Base-by-base conservation (phyloP, 176 grass and related monocot genomes). In the Musa acuminata region DNA sequence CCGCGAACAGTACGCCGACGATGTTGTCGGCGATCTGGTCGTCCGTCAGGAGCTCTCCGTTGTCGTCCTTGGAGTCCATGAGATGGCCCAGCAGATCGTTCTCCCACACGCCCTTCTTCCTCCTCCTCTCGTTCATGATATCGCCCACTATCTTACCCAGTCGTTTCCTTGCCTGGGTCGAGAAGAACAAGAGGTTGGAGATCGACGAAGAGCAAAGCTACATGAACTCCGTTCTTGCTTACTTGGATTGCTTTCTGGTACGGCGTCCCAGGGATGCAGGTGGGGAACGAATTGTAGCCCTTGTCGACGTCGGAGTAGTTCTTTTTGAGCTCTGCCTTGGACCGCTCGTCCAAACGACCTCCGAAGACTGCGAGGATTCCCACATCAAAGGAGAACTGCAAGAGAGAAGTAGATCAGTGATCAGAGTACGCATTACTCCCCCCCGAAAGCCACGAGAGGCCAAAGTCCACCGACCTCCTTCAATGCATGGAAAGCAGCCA, bases 221-320 rank as follows among this genome's bases (percentile, higher is more conserved):
- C 8, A 58, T 22, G 11, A 17, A 27, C 49, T 27, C 0, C 50
- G 2, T 17, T 75, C 25, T 51, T 35, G 72, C 81, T 73, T 85
- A 99, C 95, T 76, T 94, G 88, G 59, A 91, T 91, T 13, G 91
- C 95, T 82, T 81, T 94, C 64, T 81, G 52, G 73, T 89, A 91
- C 11, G 77, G 84, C 43, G 91, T 94, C 23, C 95, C 86, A 0
- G 91, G 95, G 49, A 91, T 62, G 69, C 75, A 86, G 72, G 76
- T 99, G 60, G 88, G 84, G 75, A 99, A 99, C 53, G 88, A 99
- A 80, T 99, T 99, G 86, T 99, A 99, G 19, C 95, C 95, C 82
- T 87, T 99, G 82, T 94, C 91, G 49, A 99, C 84, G 75, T 94
- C 21, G 86, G 78, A 78, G 75, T 91, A 99, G 14, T 91, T 94